Conservation (phyloP, 2,329 filamentous ascomycete genomes). For the Ascosphaera pollenicola region DNA sequence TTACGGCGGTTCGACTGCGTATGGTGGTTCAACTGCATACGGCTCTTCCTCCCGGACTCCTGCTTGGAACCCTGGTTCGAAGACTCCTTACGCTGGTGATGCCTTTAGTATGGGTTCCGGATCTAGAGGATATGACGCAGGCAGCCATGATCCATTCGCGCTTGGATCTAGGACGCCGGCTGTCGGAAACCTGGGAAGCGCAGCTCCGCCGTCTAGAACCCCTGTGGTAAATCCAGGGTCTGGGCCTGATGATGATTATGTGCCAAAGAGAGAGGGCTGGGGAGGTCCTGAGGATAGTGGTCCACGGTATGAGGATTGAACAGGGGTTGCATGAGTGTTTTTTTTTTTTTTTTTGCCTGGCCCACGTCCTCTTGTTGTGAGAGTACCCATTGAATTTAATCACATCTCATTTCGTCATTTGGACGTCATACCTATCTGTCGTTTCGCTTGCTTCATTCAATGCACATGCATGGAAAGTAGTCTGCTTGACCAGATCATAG, state of each 20-base stretch:
- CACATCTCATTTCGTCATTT: no score
- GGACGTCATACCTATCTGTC: no score
- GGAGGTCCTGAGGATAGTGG: conserved; percentile 14
- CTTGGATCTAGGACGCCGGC: conserved; percentile 58
- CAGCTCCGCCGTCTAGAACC: conserved; percentile 17
- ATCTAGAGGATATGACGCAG: conserved; percentile 30
- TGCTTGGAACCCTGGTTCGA: conserved; percentile 57
- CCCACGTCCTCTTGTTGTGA: background rate
- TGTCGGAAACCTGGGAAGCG: conserved; percentile 30
- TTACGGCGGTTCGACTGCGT: conserved; percentile 41
- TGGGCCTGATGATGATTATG: conserved; percentile 8
- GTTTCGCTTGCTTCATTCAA: no score
- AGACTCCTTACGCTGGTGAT: conserved; percentile 50
- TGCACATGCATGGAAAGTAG: no score
- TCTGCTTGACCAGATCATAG: no score
- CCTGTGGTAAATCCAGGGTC: background rate
- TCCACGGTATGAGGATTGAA: conserved; percentile 22
- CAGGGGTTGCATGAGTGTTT: conserved; percentile 16
- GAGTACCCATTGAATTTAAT: no score
- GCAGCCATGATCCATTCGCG: conserved; percentile 45
- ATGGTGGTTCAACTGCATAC: conserved; percentile 34
- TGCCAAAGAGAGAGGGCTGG: conserved; percentile 6
- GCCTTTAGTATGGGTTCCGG: conserved; percentile 33
- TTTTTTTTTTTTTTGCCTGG: background rate
- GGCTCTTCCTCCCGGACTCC: conserved; percentile 44